phyloP scores from a whole-genome alignment of 1,284 basidiomycete species.

The Fomes fomentarius region DNA sequence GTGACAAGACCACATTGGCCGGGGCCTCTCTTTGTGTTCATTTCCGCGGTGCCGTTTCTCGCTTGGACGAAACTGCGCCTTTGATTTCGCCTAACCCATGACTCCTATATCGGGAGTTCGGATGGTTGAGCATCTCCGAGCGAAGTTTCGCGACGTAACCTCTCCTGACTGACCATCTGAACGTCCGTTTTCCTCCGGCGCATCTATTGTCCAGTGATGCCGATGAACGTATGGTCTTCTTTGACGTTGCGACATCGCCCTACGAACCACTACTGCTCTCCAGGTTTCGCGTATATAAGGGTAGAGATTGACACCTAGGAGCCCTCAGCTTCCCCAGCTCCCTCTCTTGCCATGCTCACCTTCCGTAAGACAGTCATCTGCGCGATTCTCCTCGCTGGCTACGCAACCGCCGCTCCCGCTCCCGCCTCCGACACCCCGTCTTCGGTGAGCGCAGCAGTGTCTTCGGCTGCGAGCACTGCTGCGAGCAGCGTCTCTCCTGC shows the following conservation, averaged over 20 bases:
- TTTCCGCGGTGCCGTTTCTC: slow-evolving; percentile 5
- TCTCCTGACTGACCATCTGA: not conserved
- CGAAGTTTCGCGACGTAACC: slow-evolving; percentile 11
- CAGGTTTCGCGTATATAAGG: slow-evolving; percentile 14
- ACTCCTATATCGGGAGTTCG: slow-evolving; percentile 2
- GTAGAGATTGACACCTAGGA: not conserved
- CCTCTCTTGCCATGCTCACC: slow-evolving; percentile 20
- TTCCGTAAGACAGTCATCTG: slow-evolving; percentile 26
- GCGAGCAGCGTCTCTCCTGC: slow-evolving; percentile 4
- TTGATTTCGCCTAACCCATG: slow-evolving; percentile 8
- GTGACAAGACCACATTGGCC: slow-evolving; percentile 8
- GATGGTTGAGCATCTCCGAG: slow-evolving; percentile 7
- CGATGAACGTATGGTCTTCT: too few relatives aligned
- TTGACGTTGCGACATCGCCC: too few relatives aligned
- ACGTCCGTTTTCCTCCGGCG: slow-evolving; percentile 14
- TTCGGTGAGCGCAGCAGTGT: not conserved
- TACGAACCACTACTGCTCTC: not conserved
- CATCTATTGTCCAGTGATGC: slow-evolving; percentile 8
- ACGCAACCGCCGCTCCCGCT: slow-evolving; percentile 20
- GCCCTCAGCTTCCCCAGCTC: slow-evolving; percentile 24
- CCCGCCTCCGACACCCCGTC: not conserved
- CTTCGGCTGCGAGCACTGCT: not conserved
- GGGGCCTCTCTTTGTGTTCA: slow-evolving; percentile 5
- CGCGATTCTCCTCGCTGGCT: slow-evolving; percentile 22
- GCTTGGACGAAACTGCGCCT: not conserved